Conservation (phyloP, 2,329 filamentous ascomycete genomes). For the Curvularia hawaiiensis region DNA sequence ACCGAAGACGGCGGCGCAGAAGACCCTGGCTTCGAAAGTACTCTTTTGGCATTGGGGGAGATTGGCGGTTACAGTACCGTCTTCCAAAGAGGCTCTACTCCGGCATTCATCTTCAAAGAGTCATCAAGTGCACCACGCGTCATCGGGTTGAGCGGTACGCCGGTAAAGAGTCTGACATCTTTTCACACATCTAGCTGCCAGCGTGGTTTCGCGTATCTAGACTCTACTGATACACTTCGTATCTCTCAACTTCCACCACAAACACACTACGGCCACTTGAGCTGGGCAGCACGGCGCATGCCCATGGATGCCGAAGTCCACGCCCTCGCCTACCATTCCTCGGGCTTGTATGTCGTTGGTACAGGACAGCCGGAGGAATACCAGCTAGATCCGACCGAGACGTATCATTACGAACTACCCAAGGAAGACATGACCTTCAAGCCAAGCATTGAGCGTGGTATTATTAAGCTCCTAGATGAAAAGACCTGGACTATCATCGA, state of each 20-base stretch:
- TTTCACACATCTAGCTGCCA: slow-evolving; percentile 81
- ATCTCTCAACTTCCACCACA: slow-evolving; percentile 73
- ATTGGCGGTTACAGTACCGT: slow-evolving; percentile 81
- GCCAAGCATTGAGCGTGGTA: slow-evolving; percentile 73
- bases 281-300: slow-evolving; percentile 76
- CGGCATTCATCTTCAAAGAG: slow-evolving; percentile 82
- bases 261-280: slow-evolving; percentile 73
- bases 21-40: slow-evolving; percentile 51
- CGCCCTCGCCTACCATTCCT: slow-evolving; percentile 77
- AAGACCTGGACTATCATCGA: slow-evolving; percentile 80
- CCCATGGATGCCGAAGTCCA: slow-evolving; percentile 72
- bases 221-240: slow-evolving; percentile 66
- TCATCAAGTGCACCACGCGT: slow-evolving; percentile 77
- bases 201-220: slow-evolving; percentile 79
- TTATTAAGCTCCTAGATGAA: slow-evolving; percentile 79
- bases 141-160: slow-evolving; percentile 70
- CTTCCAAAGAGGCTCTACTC: slow-evolving; percentile 79
- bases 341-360: slow-evolving; percentile 76
- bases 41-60: slow-evolving; percentile 65
- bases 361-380: slow-evolving; percentile 73
- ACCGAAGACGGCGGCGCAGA: slow-evolving; percentile 55
- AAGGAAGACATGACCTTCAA: slow-evolving; percentile 64
- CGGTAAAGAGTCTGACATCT: slow-evolving; percentile 72
- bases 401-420: slow-evolving; percentile 80
- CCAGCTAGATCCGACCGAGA: slow-evolving; percentile 78